Conservation (phyloP, 305 asterid species). For the Solanum hybrid region DNA sequence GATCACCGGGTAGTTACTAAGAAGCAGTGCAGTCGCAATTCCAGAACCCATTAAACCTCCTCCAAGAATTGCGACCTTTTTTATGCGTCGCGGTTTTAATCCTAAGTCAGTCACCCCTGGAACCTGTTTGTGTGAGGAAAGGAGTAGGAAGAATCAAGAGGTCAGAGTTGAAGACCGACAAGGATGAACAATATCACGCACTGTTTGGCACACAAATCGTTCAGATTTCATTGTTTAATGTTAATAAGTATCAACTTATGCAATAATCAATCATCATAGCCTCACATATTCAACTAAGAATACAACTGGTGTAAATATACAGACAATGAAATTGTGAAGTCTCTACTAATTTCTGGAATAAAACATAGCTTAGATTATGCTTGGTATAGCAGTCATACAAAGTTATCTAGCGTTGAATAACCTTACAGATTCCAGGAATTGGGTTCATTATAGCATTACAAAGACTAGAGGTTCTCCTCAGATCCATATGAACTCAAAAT, state of each 20-base stretch:
- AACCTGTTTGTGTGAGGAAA: constrained; percentile 38
- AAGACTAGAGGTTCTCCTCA: background rate
- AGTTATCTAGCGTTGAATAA: background rate
- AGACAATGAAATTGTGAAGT: background rate
- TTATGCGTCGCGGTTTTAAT: constrained; percentile 64
- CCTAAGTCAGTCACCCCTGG: constrained; percentile 93
- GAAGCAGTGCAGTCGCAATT: constrained; percentile 86
- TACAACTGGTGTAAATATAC: background rate
- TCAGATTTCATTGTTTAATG: background rate
- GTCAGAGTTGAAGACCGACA: background rate
- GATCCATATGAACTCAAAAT: background rate
- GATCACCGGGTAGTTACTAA: constrained; percentile 62
- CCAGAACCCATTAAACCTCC: constrained; percentile 99
- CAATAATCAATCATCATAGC: background rate
- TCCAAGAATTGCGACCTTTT: constrained; percentile 91
- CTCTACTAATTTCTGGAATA: background rate
- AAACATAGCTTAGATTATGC: background rate
- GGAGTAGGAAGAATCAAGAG: background rate
- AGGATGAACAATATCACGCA: background rate
- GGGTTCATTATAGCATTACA: background rate
- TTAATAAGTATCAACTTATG: background rate
- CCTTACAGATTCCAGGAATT: background rate
- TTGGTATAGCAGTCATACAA: background rate
- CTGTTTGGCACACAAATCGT: background rate
- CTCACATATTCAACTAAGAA: background rate